Conservation (phyloP, 345 rosid species). For the Hypericum perforatum region DNA sequence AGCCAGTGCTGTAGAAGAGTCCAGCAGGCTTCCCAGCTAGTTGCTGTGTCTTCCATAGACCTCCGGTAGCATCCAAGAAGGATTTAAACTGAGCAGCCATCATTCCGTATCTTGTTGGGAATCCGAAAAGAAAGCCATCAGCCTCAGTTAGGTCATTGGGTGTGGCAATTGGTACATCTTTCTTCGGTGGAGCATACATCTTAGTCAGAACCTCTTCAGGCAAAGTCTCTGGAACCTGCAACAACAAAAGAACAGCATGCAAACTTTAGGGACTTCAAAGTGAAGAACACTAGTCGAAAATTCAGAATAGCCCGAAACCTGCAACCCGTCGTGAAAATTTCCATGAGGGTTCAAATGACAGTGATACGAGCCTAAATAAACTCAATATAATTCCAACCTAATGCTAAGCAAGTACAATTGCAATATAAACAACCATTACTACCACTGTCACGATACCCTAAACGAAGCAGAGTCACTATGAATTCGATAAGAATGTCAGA, state of each 20-base stretch:
- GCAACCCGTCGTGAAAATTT: too few species aligned
- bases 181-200: constrained; percentile 88
- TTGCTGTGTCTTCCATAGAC: constrained; percentile 81
- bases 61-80: constrained; percentile 89
- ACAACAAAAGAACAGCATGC: not conserved
- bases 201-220: constrained; percentile 70
- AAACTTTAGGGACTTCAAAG: too few species aligned
- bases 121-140: constrained; percentile 81
- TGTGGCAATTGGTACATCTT: constrained; percentile 66
- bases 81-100: constrained; percentile 98
- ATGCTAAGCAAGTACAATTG: too few species aligned
- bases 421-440: too few species aligned
- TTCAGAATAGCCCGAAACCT: too few species aligned
- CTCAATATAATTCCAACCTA: too few species aligned
- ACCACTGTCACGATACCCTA: too few species aligned
- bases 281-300: too few species aligned
- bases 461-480: too few species aligned
- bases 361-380: too few species aligned
- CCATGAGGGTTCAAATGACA: too few species aligned
- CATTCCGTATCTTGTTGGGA: constrained; percentile 98
- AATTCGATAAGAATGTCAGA: too few species aligned
- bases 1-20: constrained; percentile 89
- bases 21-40: constrained; percentile 99
- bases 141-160: constrained; percentile 76
- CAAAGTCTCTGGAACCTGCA: constrained; percentile 84